Percentiles rank a stretch among this genome's conserved stretches.
Conservation (phyloP, 345 rosid genomes). For the Citrus medica region DNA sequence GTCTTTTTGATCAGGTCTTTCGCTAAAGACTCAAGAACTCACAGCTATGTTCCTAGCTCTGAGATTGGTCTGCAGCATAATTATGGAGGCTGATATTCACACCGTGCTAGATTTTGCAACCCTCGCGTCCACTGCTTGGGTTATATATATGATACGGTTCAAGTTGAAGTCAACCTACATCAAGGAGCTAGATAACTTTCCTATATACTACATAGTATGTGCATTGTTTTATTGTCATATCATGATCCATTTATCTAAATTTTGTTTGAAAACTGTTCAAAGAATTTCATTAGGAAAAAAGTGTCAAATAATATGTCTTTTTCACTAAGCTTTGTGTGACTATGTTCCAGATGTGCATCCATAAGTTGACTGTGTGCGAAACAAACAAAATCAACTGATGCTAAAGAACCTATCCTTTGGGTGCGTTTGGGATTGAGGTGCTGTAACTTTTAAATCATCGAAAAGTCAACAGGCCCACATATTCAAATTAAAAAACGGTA, state of each 20-base stretch:
- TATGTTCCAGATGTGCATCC: not conserved
- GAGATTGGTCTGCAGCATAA: constrained; percentile 43
- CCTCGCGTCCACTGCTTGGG: constrained; percentile 59
- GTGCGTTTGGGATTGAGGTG: too few relatives aligned
- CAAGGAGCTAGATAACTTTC: constrained; percentile 56
- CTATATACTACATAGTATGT: constrained; percentile 53
- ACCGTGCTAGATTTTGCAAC: constrained; percentile 61
- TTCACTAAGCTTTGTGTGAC: not conserved
- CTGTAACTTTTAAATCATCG: too few relatives aligned
- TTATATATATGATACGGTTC: constrained; percentile 66
- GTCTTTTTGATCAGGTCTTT: constrained; percentile 50
- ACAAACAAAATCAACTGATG: not conserved
- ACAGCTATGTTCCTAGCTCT: constrained; percentile 65
- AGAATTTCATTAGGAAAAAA: not conserved
- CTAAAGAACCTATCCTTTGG: not conserved
- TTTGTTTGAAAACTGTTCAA: not conserved
- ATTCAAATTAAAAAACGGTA: not conserved
- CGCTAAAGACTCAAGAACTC: constrained; percentile 70
- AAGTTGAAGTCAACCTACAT: constrained; percentile 68
- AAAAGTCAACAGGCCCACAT: not conserved
- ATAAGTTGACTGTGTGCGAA: not conserved
- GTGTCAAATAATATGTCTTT: not conserved
- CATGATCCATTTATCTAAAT: not conserved
- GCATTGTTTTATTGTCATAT: not conserved
- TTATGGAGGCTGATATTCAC: constrained; percentile 54